Evolutionary conservation across 306 rosid genomes (phyloP), one percentile per base, ranked within the genome.

Genomic region (Luffa aegyptiaca): DNA sequence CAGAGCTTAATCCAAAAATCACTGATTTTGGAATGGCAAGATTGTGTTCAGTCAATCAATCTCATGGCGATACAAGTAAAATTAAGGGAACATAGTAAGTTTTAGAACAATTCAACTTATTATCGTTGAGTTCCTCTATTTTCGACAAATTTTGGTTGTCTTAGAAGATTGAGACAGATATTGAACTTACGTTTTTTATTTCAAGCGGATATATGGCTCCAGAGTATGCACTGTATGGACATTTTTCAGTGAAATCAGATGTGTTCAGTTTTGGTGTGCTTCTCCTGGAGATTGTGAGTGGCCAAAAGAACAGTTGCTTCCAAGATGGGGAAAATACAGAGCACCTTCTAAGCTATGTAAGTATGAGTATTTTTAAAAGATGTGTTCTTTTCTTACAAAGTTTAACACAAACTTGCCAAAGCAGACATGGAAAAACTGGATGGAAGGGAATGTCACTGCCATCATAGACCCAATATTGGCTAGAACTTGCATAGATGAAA

Each of bases 21-120:
- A 35, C 83, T 20, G 79, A 83, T 68, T 83, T 83, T 56, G 86
- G 86, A 4, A 62, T 75, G 59, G 87, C 87, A 9, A 84, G 57
- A 26, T 46, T 65, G 48, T 65, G 45, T 65, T 65, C 72, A 6
- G 16, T 63, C 44, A 17, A 65, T 37, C 72, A 65, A 36, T 13
- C 72, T 16, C 72, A 65, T 0, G 72, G 46, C 5, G 48, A 65
- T 37, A 65, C 72, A 5, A 65, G 72, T 7, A 37, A 37, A 65
- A 65, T 65, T 65, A 37, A 31, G 46, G 72, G 72, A 36, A 65
- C 72, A 16, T 65, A 65, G 72, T 37, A 65, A 65, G 72, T 35
- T 12, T 2, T 57, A 62, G 36, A 8, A 64, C 1, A 13, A 5
- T 13, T 33, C 3, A 33, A 36, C 71, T 35, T 10, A 5, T 35